phyloP scores from a whole-genome alignment of 2,329 filamentous ascomycete species.

The Beauveria asiatica region DNA sequence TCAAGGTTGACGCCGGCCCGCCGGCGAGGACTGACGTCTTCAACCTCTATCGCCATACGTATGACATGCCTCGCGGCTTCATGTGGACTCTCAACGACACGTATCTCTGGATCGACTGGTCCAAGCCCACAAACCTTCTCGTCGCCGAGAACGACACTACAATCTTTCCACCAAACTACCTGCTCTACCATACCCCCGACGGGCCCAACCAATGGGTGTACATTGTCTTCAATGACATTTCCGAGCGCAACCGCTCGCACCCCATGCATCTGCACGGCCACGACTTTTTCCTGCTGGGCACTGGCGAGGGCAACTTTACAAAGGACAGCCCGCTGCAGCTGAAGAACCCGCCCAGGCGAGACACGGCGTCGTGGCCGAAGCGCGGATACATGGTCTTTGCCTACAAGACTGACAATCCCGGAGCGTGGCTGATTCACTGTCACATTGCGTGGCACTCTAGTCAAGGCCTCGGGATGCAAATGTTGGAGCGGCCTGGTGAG shows the following conservation, averaged over 20 bases:
- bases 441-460: constrained; percentile 53
- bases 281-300: constrained; percentile 15
- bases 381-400: constrained; percentile 39
- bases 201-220: constrained; percentile 13
- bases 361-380: constrained; percentile 39
- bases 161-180: not conserved
- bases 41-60: not conserved
- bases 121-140: not conserved
- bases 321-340: not conserved
- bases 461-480: constrained; percentile 14
- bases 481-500: not conserved
- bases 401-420: constrained; percentile 30
- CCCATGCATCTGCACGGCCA: constrained; percentile 19
- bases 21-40: not conserved
- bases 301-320: constrained; percentile 10
- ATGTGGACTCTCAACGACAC: not conserved
- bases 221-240: constrained; percentile 12
- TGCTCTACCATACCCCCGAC: not conserved
- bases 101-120: not conserved
- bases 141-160: not conserved
- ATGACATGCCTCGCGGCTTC: not conserved
- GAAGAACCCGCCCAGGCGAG: constrained; percentile 41
- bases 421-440: constrained; percentile 54
- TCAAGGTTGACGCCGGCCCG: not conserved
- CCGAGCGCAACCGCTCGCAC: constrained; percentile 12